A percentile compares a stretch with the other conserved stretches of the same genome.
Evolutionary conservation across 2,329 filamentous ascomycete genomes (phyloP).

Genomic region (Juglanconis oblonga): DNA sequence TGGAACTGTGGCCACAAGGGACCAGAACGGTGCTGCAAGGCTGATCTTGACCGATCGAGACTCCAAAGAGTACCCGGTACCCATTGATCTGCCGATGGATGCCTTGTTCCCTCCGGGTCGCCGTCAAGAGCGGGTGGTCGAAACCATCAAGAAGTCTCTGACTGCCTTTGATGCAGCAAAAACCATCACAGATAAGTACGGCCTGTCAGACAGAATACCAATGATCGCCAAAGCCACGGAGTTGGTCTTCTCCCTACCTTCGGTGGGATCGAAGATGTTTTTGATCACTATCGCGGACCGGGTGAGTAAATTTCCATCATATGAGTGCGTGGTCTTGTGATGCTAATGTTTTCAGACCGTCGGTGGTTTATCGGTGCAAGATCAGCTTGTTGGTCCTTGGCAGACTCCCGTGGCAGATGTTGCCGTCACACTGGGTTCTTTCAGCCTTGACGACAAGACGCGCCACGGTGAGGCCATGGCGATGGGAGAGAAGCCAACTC

Average conservation of each 20-base stretch:
- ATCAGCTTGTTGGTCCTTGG: constrained; percentile 97
- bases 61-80: constrained; percentile 66
- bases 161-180: constrained; percentile 67
- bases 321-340: not conserved
- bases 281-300: constrained; percentile 95
- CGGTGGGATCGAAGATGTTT: constrained; percentile 96
- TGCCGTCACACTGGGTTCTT: constrained; percentile 82
- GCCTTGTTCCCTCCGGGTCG: constrained; percentile 84
- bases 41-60: constrained; percentile 81
- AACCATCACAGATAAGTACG: constrained; percentile 64
- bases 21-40: constrained; percentile 62
- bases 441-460: constrained; percentile 62
- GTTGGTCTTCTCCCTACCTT: constrained; percentile 77
- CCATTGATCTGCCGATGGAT: constrained; percentile 87
- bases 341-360: constrained; percentile 51
- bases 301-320: not conserved
- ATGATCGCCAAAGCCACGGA: constrained; percentile 62
- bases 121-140: constrained; percentile 73
- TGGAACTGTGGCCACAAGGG: constrained; percentile 66
- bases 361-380: constrained; percentile 80
- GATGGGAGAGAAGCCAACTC: constrained; percentile 87
- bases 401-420: constrained; percentile 93
- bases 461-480: constrained; percentile 93
- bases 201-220: constrained; percentile 24
- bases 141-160: constrained; percentile 65